Percentiles rank a stretch among this genome's conserved stretches.
Conservation (phyloP, 148 eudicot species). For the Spergularia marina region DNA sequence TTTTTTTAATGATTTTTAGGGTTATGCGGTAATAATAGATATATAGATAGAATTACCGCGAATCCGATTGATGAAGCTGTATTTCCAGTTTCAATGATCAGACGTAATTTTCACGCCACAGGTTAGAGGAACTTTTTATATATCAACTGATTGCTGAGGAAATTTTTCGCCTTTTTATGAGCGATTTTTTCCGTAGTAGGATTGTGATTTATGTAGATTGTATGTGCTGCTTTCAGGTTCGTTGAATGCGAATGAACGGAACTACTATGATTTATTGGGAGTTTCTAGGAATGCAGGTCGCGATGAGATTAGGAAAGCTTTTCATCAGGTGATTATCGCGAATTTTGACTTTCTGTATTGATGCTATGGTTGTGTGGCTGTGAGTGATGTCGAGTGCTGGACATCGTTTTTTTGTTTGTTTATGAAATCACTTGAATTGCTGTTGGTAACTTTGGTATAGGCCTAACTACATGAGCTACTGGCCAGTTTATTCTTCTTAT, state of each 20-base stretch:
- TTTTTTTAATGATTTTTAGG: conserved; percentile 24
- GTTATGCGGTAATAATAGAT: conserved; percentile 16
- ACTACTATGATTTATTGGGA: conserved; percentile 75
- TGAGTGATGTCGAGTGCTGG: background rate
- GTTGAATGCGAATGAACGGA: conserved; percentile 34
- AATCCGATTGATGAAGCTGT: conserved; percentile 31
- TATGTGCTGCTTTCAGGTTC: conserved; percentile 43
- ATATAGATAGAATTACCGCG: conserved; percentile 17
- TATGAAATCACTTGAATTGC: background rate
- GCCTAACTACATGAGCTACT: background rate
- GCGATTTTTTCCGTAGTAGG: background rate
- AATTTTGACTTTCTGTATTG: background rate
- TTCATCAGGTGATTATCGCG: conserved; percentile 47
- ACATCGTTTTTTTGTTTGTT: too few species aligned
- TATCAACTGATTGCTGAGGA: background rate
- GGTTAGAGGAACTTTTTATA: conserved; percentile 30
- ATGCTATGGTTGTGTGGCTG: background rate
- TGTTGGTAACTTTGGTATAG: background rate
- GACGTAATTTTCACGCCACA: conserved; percentile 68
- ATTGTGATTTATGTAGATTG: conserved; percentile 11
- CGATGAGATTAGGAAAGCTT: conserved; percentile 87
- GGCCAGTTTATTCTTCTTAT: background rate
- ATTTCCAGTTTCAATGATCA: conserved; percentile 25
- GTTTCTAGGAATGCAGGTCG: conserved; percentile 58
- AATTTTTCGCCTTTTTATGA: background rate